Conservation (phyloP, 2,329 filamentous ascomycete genomes). For the Monilinia fructicola region DNA sequence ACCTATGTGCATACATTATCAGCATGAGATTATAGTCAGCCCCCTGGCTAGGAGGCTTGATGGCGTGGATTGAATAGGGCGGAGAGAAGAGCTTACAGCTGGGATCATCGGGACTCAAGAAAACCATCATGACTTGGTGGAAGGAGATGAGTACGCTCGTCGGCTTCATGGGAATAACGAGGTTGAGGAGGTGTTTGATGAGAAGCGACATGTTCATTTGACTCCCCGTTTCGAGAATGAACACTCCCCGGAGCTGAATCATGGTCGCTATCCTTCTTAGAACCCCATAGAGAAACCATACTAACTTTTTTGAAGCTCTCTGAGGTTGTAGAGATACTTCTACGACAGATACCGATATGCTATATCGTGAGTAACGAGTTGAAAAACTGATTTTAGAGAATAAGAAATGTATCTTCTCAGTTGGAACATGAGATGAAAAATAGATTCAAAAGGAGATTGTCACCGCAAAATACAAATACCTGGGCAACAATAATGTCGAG, state of each 20-base stretch:
- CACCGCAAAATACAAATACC: constrained; percentile 7
- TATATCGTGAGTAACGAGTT: neutral
- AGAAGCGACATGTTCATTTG: constrained; percentile 26
- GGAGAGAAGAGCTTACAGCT: constrained; percentile 56
- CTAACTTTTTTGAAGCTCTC: constrained; percentile 26
- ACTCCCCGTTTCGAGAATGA: constrained; percentile 30
- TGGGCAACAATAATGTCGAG: constrained; percentile 8
- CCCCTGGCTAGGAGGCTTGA: neutral
- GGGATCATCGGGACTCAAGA: constrained; percentile 78
- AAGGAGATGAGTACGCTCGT: constrained; percentile 53
- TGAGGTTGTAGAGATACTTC: neutral
- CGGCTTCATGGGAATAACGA: constrained; percentile 46
- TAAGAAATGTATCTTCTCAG: neutral
- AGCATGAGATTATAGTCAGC: neutral
- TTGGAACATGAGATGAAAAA: neutral
- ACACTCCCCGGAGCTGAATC: constrained; percentile 24
- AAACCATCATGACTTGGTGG: constrained; percentile 47
- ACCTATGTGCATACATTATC: constrained; percentile 44
- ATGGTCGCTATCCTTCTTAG: constrained; percentile 49
- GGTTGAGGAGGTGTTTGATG: constrained; percentile 27
- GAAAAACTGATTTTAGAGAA: neutral
- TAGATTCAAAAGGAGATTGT: constrained; percentile 2
- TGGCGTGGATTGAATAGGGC: neutral
- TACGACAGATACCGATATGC: constrained; percentile 4
- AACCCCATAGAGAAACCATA: constrained; percentile 57